These are phyloP conservation scores for Iodosphaeria phyllophila DNA, from an alignment of 2,329 filamentous ascomycete genomes.

Conservation along the genomic window DNA sequence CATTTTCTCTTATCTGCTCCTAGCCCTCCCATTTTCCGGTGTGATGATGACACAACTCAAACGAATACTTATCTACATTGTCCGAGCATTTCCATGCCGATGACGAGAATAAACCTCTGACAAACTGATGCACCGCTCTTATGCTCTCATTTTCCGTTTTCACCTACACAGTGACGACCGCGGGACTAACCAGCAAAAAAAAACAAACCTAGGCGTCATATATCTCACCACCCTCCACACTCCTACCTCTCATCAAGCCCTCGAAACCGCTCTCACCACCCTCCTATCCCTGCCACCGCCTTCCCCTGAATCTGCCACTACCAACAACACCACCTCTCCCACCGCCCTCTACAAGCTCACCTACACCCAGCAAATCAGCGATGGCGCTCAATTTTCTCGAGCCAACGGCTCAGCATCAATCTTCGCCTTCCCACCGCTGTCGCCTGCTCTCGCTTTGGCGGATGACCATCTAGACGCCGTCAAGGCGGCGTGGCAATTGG, in stretches of 20 bases:
- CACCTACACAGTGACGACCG: conserved; percentile 3
- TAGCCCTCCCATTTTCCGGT: conserved; percentile 15
- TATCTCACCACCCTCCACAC: conserved; percentile 21
- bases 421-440: conserved; percentile 36
- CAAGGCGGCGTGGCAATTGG: conserved; percentile 46
- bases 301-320: too few relatives aligned
- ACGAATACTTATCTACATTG: conserved; percentile 99
- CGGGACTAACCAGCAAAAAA: conserved; percentile 4
- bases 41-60: conserved; percentile 68
- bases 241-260: conserved; percentile 13
- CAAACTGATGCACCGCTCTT: conserved; percentile 52
- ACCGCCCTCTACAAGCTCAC: conserved; percentile 34
- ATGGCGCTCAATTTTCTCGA: conserved; percentile 9
- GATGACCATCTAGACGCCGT: conserved; percentile 52
- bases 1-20: conserved; percentile 4
- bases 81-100: conserved; percentile 68
- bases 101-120: conserved; percentile 82
- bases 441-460: conserved; percentile 53
- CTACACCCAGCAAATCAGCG: conserved; percentile 30
- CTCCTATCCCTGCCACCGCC: conserved; percentile 10
- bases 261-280: conserved; percentile 8
- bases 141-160: conserved; percentile 3
- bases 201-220: conserved; percentile 15
- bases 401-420: conserved; percentile 19
- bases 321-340: conserved; percentile 1